phyloP scores from a whole-genome alignment of 1,284 basidiomycete genomes.

The Ustilago nuda region DNA sequence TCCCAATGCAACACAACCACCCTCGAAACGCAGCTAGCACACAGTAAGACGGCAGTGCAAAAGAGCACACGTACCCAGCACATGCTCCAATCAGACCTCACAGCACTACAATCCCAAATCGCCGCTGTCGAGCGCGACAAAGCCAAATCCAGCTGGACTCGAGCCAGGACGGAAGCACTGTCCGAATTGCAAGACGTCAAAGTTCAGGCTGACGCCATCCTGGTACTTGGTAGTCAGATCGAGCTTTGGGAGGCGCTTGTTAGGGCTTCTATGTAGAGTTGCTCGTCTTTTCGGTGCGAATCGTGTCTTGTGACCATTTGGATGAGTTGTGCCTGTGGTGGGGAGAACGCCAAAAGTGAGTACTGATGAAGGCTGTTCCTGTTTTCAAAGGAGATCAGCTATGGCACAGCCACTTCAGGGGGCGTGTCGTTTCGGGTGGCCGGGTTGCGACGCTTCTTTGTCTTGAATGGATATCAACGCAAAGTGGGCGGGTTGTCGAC shows the following conservation, averaged over 20 bases:
- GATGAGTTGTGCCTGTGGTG: too few relatives aligned
- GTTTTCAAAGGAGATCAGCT: too few relatives aligned
- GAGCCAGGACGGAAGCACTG: slow-evolving; percentile 25
- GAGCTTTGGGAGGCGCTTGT: slow-evolving; percentile 24
- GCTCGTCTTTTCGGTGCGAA: too few relatives aligned
- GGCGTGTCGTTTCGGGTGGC: too few relatives aligned
- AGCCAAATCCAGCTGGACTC: slow-evolving; percentile 17
- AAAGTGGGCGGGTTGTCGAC: too few relatives aligned
- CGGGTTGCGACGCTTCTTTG: too few relatives aligned
- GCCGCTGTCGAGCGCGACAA: slow-evolving; percentile 23
- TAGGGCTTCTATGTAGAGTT: background rate
- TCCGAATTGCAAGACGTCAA: slow-evolving; percentile 33
- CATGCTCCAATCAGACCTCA: slow-evolving; percentile 10
- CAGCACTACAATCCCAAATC: slow-evolving; percentile 3
- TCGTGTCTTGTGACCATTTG: too few relatives aligned
- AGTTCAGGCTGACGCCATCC: slow-evolving; percentile 31
- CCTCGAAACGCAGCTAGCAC: slow-evolving; percentile 10
- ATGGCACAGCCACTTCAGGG: too few relatives aligned
- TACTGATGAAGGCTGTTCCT: too few relatives aligned
- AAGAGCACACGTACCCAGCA: slow-evolving; percentile 4
- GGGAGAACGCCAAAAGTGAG: too few relatives aligned
- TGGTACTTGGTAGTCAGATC: slow-evolving; percentile 23
- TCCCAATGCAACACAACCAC: slow-evolving; percentile 10
- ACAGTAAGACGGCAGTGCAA: background rate
- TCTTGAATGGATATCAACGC: too few relatives aligned